Evolutionary conservation across 2,329 filamentous ascomycete genomes (phyloP).

Genomic region (Fusarium sarcochroum): DNA sequence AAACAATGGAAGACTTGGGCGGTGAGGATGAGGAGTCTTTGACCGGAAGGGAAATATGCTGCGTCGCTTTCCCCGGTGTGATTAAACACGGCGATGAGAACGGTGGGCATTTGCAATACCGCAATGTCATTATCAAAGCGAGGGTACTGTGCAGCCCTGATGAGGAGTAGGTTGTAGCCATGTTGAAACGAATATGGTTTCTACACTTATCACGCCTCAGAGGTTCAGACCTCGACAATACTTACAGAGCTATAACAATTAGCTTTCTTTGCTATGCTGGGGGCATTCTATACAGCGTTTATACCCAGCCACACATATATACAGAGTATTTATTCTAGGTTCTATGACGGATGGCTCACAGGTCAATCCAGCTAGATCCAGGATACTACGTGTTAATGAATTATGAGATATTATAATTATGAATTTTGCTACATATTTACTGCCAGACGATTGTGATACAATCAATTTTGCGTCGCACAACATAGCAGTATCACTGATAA

Average conservation of each 20-base stretch:
- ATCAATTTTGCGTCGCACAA: too few species aligned
- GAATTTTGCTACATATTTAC: too few species aligned
- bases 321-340: not conserved
- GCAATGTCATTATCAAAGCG: slow-evolving; percentile 76
- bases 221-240: not conserved
- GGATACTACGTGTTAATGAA: slow-evolving; percentile 19
- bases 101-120: slow-evolving; percentile 71
- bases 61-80: slow-evolving; percentile 75
- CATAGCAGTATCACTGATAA: too few species aligned
- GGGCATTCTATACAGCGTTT: not conserved
- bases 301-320: not conserved
- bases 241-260: not conserved
- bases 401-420: slow-evolving; percentile 3
- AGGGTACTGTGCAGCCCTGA: slow-evolving; percentile 72
- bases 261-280: not conserved
- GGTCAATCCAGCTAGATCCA: not conserved
- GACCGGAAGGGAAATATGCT: slow-evolving; percentile 67
- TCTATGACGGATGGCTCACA: not conserved
- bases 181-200: too few species aligned
- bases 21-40: slow-evolving; percentile 72
- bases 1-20: slow-evolving; percentile 76
- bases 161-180: slow-evolving; percentile 55
- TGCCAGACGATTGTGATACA: too few species aligned
- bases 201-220: too few species aligned
- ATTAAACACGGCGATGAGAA: slow-evolving; percentile 76